Percentiles rank a stretch among this genome's conserved stretches.
phyloP scores from a whole-genome alignment of 345 rosid species.

The Theobroma cacao region DNA sequence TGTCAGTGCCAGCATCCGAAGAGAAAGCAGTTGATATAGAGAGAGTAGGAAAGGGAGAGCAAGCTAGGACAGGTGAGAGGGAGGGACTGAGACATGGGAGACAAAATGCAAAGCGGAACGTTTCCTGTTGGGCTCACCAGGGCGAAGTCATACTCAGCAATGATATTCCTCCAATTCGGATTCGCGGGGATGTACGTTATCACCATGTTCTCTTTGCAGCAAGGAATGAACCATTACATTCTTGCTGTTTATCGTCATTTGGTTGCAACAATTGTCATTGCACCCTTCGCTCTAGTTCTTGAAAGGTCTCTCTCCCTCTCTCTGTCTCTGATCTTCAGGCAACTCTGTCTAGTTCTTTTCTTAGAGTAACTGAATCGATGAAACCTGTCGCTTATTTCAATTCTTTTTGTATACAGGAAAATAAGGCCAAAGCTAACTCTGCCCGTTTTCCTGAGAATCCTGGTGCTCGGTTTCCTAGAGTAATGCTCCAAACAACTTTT shows the following conservation, averaged over 20 bases:
- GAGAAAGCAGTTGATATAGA: not conserved
- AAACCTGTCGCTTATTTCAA: not conserved
- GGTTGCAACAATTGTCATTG: slow-evolving; percentile 61
- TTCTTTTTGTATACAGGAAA: slow-evolving; percentile 52
- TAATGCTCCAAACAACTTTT: slow-evolving; percentile 27
- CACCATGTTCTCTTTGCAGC: slow-evolving; percentile 66
- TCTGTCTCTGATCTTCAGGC: not conserved
- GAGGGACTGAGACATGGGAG: slow-evolving; percentile 12
- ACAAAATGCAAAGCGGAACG: slow-evolving; percentile 1
- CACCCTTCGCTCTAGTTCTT: slow-evolving; percentile 75
- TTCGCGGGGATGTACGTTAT: slow-evolving; percentile 90
- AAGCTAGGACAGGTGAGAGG: not conserved
- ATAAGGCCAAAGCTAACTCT: slow-evolving; percentile 84
- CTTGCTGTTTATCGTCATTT: slow-evolving; percentile 82
- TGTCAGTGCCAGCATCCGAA: not conserved
- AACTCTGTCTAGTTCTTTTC: not conserved
- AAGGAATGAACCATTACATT: slow-evolving; percentile 77
- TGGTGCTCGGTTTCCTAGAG: slow-evolving; percentile 81
- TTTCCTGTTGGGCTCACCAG: not conserved
- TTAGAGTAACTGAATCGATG: not conserved
- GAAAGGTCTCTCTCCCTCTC: slow-evolving; percentile 49
- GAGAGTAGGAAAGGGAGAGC: not conserved
- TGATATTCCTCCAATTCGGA: slow-evolving; percentile 81
- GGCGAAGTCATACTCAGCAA: slow-evolving; percentile 66
- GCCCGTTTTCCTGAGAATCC: slow-evolving; percentile 63